phyloP scores from a whole-genome alignment of 2,329 filamentous ascomycete species.

The Epichloe aotearoae region DNA sequence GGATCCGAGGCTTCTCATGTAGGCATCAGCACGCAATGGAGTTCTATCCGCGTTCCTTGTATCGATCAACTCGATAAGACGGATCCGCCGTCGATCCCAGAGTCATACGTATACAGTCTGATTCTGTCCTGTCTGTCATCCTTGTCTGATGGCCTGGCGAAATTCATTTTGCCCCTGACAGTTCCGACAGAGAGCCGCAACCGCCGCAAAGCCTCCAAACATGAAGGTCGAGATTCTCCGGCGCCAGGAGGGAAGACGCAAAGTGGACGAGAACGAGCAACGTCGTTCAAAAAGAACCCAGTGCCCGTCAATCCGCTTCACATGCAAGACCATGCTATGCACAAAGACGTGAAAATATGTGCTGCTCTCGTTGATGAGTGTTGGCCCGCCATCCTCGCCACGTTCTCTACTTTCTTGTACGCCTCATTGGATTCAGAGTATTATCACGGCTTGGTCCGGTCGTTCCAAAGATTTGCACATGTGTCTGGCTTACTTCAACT shows the following conservation, averaged over 20 bases:
- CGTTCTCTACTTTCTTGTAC: conserved; percentile 90
- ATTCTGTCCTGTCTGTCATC: conserved; percentile 80
- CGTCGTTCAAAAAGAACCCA: conserved; percentile 60
- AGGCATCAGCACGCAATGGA: conserved; percentile 87
- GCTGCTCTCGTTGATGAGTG: conserved; percentile 78
- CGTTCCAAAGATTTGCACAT: conserved; percentile 91
- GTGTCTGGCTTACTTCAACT: conserved; percentile 81
- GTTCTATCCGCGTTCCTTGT: conserved; percentile 70
- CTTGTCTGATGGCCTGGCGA: conserved; percentile 83
- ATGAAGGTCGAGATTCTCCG: conserved; percentile 31
- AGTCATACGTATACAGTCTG: conserved; percentile 87
- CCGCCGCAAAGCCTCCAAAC: conserved; percentile 35
- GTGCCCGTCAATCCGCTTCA: conserved; percentile 74
- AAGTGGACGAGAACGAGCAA: conserved; percentile 40
- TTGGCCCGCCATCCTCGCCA: conserved; percentile 90
- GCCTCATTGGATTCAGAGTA: conserved; percentile 86
- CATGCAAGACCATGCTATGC: conserved; percentile 58
- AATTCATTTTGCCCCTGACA: conserved; percentile 83
- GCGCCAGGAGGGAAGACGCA: conserved; percentile 18
- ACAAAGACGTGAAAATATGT: conserved; percentile 59
- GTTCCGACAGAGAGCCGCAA: conserved; percentile 56
- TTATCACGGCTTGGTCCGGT: conserved; percentile 80
- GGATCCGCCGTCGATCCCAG: conserved; percentile 69
- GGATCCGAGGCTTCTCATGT: conserved; percentile 52
- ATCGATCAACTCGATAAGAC: conserved; percentile 92